Evolutionary conservation across 1,284 basidiomycete genomes (phyloP).

Genomic region (Xanthoconium separans): DNA sequence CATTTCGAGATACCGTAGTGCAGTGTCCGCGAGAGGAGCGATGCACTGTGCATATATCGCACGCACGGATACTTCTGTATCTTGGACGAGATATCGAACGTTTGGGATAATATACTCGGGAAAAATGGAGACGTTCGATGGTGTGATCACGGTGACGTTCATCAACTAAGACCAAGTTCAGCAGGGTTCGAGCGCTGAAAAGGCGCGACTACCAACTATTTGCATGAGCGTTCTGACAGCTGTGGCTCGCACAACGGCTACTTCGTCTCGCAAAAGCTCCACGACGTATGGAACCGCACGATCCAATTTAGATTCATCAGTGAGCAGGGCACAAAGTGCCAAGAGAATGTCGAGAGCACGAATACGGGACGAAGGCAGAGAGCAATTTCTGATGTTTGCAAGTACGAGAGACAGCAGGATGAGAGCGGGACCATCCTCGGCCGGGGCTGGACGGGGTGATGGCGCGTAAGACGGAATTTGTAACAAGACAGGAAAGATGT

Average conservation of each 20-base stretch:
- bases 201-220: conserved; percentile 54
- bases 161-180: conserved; percentile 56
- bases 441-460: conserved; percentile 48
- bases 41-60: conserved; percentile 89
- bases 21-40: conserved; percentile 80
- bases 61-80: conserved; percentile 87
- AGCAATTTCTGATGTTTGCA: conserved; percentile 88
- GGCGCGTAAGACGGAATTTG: conserved; percentile 71
- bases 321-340: conserved; percentile 79
- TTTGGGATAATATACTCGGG: conserved; percentile 96
- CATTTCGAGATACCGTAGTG: conserved; percentile 87
- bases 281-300: conserved; percentile 92
- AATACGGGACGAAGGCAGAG: conserved; percentile 83
- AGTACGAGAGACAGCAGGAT: conserved; percentile 84
- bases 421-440: conserved; percentile 80
- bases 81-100: conserved; percentile 77
- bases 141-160: conserved; percentile 84
- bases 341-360: conserved; percentile 87
- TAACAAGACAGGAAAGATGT: conserved; percentile 74
- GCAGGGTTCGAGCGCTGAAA: not conserved
- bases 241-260: conserved; percentile 75
- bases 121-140: conserved; percentile 86
- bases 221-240: conserved; percentile 83
- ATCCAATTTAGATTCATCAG: conserved; percentile 95
- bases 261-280: conserved; percentile 85